Conservation (phyloP, 2,329 filamentous ascomycete species). For the Fusarium piperis region DNA sequence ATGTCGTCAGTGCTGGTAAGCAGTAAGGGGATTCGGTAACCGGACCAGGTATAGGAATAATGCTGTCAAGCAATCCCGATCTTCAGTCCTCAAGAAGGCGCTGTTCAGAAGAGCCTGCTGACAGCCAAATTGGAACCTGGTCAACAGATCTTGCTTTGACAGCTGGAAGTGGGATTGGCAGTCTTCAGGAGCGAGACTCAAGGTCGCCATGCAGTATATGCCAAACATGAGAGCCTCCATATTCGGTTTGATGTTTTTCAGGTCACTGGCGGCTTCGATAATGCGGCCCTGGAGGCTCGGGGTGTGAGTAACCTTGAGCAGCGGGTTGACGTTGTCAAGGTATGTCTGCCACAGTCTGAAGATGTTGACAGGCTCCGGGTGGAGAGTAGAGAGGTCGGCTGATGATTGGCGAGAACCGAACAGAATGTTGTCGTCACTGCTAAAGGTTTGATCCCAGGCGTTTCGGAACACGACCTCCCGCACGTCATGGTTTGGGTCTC, state of each 20-base stretch:
- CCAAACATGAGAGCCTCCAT: constrained; percentile 68
- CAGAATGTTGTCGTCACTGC: constrained; percentile 59
- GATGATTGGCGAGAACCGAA: constrained; percentile 56
- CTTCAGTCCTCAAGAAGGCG: constrained; percentile 58
- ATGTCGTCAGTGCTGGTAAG: background rate
- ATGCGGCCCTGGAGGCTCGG: constrained; percentile 63
- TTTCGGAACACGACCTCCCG: constrained; percentile 49
- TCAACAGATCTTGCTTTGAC: constrained; percentile 52
- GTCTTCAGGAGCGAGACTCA: constrained; percentile 54
- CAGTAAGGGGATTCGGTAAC: background rate
- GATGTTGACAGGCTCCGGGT: constrained; percentile 57
- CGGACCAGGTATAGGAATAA: constrained; percentile 66
- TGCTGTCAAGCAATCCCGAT: constrained; percentile 65
- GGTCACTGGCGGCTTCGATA: constrained; percentile 58
- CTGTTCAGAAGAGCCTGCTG: constrained; percentile 64
- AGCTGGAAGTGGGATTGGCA: constrained; percentile 54
- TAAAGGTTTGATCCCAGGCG: constrained; percentile 56
- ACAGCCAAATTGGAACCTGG: constrained; percentile 58
- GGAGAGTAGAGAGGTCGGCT: constrained; percentile 60
- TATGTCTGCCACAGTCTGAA: constrained; percentile 67
- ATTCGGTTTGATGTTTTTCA: constrained; percentile 49
- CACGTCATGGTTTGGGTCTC: background rate
- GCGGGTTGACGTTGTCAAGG: constrained; percentile 66
- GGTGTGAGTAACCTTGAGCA: constrained; percentile 68
- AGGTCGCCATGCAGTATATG: constrained; percentile 56